Evolutionary conservation across 768 basidiomycete species (phyloP).

Genomic region (Rhizopogon vinicolor): DNA sequence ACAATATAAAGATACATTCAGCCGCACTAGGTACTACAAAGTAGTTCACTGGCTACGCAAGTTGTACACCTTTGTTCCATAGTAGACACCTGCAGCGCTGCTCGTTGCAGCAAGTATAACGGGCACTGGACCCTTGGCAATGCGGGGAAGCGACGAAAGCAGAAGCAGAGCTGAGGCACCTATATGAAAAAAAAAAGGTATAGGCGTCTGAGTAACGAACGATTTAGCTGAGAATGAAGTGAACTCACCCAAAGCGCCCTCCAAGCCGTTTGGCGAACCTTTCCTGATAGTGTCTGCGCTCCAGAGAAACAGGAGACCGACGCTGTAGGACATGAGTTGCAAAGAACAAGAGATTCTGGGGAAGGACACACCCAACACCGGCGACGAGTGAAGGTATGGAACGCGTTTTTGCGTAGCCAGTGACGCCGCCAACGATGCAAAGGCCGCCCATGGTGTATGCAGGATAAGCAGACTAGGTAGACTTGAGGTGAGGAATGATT

Average conservation of each 20-base stretch:
- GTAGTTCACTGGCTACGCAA: conserved; percentile 14
- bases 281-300: conserved; percentile 73
- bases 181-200: conserved; percentile 18
- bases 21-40: not conserved
- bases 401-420: conserved; percentile 65
- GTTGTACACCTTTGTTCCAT: conserved; percentile 53
- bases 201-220: not conserved
- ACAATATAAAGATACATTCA: not conserved
- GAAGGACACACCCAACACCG: conserved; percentile 59
- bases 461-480: conserved; percentile 69
- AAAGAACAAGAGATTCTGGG: not conserved
- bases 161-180: conserved; percentile 75
- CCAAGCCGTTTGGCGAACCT: conserved; percentile 69
- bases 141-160: conserved; percentile 69
- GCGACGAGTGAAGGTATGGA: conserved; percentile 83
- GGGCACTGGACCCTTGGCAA: conserved; percentile 72
- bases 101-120: conserved; percentile 57
- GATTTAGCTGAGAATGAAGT: not conserved
- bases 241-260: conserved; percentile 69
- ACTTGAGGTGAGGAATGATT: not conserved
- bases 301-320: conserved; percentile 76
- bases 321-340: conserved; percentile 35
- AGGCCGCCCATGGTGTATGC: conserved; percentile 73
- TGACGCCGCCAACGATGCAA: conserved; percentile 73
- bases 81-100: conserved; percentile 59